Evolutionary conservation across 768 basidiomycete genomes (phyloP), one percentile per base, ranked within the genome.

Genomic region (Gymnopilus dilepis): DNA sequence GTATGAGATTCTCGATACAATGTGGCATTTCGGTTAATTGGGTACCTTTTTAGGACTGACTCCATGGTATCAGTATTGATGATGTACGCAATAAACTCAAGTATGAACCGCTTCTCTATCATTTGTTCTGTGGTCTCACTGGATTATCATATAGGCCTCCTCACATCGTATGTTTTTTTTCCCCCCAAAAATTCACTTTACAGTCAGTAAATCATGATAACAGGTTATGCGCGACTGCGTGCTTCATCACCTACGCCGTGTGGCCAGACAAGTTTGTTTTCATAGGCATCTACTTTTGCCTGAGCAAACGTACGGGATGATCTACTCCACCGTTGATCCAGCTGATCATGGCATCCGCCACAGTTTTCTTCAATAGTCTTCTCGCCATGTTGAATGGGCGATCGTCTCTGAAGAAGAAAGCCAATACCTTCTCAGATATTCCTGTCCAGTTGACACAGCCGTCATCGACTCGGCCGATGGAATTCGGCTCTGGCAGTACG

Each of bases 41-140:
- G 50, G 28, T 19, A 26, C 15, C 28, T 30, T n/a, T 34, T 45
- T 9, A 82, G 83, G 50, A 83, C 82, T 22, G 77, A 85, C 50
- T 76, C 79, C 0, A 58, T 84, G 3, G 66, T 84, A 8, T 78
- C 74, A 15, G 68, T 75, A n/a, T 68, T 86, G 22, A 79, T 84
- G 61, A 53, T 80, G 57, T 85, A 82, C 59, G 74, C 78, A n/a
- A 75, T 85, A 55, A 84, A 82, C 62, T 83, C 82, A 62, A 76
- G 82, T 83, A 58, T 53, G 78, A 69, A 28, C 55, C 19, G n/a
- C n/a, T 53, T 45, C 17, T 34, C 33, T 45, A 26, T 45, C 15
- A n/a, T 42, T 19, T 37, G 26, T 22, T 17, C 12, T n/a, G 43
- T 34, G 2, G 7, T 11, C 6, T 15, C 13, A 12, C 40, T 54